A percentile compares a stretch with the other conserved stretches of the same genome.
Conservation (phyloP, 768 basidiomycete species). For the Lactarius tabidus region DNA sequence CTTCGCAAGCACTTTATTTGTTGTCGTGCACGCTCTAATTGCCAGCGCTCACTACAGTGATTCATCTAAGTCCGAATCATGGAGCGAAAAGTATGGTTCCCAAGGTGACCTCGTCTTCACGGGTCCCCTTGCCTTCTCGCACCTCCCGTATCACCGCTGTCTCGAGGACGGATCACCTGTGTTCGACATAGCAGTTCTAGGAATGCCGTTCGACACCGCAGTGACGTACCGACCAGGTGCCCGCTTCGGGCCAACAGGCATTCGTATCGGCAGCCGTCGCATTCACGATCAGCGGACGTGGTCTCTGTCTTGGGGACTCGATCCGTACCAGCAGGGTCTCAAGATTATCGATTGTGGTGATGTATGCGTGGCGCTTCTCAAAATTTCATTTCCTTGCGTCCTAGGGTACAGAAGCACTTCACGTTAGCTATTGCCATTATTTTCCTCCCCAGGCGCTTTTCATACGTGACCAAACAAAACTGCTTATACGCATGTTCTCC, state of each 20-base stretch:
- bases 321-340: slow-evolving; percentile 55
- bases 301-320: slow-evolving; percentile 65
- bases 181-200: slow-evolving; percentile 78
- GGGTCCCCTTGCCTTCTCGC: slow-evolving; percentile 80
- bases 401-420: too few relatives aligned
- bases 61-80: slow-evolving; percentile 32
- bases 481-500: background rate
- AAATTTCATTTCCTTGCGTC: background rate
- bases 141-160: slow-evolving; percentile 69
- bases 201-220: slow-evolving; percentile 75
- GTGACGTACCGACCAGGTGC: slow-evolving; percentile 57
- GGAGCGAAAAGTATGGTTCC: slow-evolving; percentile 70
- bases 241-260: slow-evolving; percentile 83
- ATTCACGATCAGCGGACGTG: slow-evolving; percentile 59
- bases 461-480: background rate
- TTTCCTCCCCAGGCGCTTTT: too few relatives aligned
- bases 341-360: slow-evolving; percentile 83
- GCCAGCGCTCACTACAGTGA: slow-evolving; percentile 2
- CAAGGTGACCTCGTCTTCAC: slow-evolving; percentile 73
- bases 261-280: slow-evolving; percentile 72
- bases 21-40: background rate
- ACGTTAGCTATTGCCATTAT: too few relatives aligned
- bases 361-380: slow-evolving; percentile 36
- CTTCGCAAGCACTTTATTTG: background rate
- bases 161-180: slow-evolving; percentile 49